These are phyloP conservation scores for Penicillium digitatum DNA, from an alignment of 2,329 filamentous ascomycete species.

Conservation along the genomic window DNA sequence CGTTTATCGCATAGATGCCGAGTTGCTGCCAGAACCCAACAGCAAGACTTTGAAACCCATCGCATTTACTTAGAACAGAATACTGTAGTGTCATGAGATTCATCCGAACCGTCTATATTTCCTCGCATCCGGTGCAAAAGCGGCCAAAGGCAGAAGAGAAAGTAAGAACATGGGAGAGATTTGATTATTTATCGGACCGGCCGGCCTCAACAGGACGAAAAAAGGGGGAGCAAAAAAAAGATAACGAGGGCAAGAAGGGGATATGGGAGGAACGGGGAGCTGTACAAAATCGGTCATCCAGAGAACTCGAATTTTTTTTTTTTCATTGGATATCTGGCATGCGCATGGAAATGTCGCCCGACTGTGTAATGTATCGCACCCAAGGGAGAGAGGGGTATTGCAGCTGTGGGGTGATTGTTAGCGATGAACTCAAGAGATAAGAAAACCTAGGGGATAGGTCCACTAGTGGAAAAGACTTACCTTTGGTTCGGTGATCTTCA, in stretches of 20 bases:
- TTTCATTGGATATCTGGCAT: conserved; percentile 80
- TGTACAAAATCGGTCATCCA: conserved; percentile 23
- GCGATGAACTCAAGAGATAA: conserved; percentile 1
- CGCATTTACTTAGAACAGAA: not conserved
- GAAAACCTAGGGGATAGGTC: not conserved
- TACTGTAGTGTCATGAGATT: not conserved
- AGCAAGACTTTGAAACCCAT: not conserved
- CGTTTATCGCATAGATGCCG: not conserved
- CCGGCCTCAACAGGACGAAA: conserved; percentile 22
- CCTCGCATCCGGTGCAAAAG: conserved; percentile 3
- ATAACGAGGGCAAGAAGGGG: not conserved
- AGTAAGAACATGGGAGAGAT: conserved; percentile 11
- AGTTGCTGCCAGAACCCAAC: not conserved
- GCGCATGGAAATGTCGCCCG: conserved; percentile 90
- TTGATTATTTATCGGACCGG: conserved; percentile 31
- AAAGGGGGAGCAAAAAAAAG: conserved; percentile 4
- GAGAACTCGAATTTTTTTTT: conserved; percentile 11
- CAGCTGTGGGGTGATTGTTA: conserved; percentile 54
- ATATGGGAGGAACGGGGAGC: conserved; percentile 6
- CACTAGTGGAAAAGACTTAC: conserved; percentile 51
- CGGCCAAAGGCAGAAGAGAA: not conserved
- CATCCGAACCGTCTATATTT: conserved; percentile 1
- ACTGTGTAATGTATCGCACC: conserved; percentile 98
- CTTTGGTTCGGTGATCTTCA: conserved; percentile 99
- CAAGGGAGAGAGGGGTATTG: conserved; percentile 98